phyloP scores from a whole-genome alignment of 257 asterid species.

The Cynanchum wilfordii region DNA sequence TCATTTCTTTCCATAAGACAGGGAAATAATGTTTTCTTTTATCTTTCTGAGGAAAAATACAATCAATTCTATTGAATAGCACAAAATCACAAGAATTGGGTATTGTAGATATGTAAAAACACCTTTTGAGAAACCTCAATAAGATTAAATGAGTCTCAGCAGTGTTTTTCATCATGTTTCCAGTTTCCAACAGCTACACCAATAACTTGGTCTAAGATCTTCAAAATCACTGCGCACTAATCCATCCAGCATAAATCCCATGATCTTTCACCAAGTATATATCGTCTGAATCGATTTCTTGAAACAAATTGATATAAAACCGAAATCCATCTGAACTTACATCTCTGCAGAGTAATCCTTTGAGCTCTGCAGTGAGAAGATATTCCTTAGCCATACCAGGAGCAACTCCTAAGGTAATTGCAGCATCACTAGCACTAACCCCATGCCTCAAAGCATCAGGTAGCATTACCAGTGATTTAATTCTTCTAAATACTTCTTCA shows the following conservation, averaged over 20 bases:
- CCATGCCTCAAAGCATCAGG: constrained; percentile 63
- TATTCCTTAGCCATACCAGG: constrained; percentile 98
- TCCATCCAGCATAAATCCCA: constrained; percentile 60
- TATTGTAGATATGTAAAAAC: not conserved
- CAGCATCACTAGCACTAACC: constrained; percentile 90
- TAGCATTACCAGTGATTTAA: constrained; percentile 59
- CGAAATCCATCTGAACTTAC: constrained; percentile 94
- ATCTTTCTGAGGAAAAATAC: not conserved
- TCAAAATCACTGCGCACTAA: constrained; percentile 29
- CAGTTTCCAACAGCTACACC: not conserved
- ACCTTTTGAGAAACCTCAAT: not conserved
- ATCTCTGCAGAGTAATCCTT: constrained; percentile 91
- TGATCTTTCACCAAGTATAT: constrained; percentile 67
- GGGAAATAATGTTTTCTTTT: not conserved
- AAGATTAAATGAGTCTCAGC: not conserved
- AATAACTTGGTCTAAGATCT: not conserved
- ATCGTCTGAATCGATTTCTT: constrained; percentile 54
- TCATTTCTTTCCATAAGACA: not conserved
- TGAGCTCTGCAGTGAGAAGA: constrained; percentile 91
- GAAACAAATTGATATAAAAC: constrained; percentile 69
- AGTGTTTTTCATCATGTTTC: not conserved
- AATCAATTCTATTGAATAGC: not conserved
- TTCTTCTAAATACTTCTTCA: constrained; percentile 83
- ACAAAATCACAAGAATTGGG: not conserved
- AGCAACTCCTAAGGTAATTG: constrained; percentile 91